A percentile compares a stretch with the other conserved stretches of the same genome.
These are phyloP conservation scores for Dipteronia sinensis DNA, from an alignment of 345 rosid species.

Conservation along the genomic window DNA sequence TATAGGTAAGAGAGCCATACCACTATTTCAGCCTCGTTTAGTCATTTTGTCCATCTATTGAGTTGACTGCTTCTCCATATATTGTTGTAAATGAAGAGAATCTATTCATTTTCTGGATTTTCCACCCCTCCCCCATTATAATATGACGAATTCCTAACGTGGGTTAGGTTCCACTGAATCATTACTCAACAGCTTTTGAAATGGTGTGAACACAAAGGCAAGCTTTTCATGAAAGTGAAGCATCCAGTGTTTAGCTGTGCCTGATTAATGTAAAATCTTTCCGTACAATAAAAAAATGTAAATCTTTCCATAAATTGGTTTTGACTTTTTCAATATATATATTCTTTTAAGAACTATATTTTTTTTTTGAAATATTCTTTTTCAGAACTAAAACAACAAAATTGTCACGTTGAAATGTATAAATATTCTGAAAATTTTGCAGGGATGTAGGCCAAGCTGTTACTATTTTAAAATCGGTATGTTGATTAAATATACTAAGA, in stretches of 20 bases:
- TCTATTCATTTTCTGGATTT: not conserved
- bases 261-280: not conserved
- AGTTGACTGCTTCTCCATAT: not conserved
- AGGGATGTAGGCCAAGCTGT: no score
- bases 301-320: not conserved
- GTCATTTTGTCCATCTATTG: not conserved
- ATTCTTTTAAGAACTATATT: no score
- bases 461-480: no score
- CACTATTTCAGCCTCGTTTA: no score
- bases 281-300: not conserved
- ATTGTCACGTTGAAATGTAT: no score
- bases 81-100: not conserved
- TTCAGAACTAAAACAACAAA: no score
- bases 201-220: not conserved
- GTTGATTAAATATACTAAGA: no score
- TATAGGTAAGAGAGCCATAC: no score
- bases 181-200: not conserved
- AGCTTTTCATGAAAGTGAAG: slow-evolving; percentile 1
- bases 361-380: no score
- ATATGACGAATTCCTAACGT: not conserved
- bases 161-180: not conserved
- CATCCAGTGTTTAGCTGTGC: not conserved
- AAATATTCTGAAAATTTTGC: no score
- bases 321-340: not conserved
- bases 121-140: not conserved